Percentiles rank a stretch among this genome's conserved stretches.
Evolutionary conservation across 2,329 filamentous ascomycete species (phyloP).

Genomic region (Fusarium sp.): DNA sequence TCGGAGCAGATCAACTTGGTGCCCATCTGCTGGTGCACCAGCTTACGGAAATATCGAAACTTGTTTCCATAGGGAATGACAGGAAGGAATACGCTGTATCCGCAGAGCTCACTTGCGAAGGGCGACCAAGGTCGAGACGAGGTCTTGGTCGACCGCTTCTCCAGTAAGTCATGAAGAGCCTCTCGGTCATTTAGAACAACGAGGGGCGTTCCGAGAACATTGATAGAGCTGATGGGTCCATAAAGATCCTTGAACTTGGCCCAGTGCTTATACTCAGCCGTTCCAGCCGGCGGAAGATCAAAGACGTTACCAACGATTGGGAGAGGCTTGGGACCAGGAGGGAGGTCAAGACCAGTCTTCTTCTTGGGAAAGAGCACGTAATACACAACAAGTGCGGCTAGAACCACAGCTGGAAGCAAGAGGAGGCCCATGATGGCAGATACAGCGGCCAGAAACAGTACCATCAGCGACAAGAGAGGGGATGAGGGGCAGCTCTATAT

Average conservation of each 20-base stretch:
- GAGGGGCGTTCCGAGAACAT: slow-evolving; percentile 51
- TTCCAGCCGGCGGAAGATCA: slow-evolving; percentile 54
- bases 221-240: slow-evolving; percentile 52
- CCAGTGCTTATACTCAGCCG: slow-evolving; percentile 53
- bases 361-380: slow-evolving; percentile 8
- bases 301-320: slow-evolving; percentile 60
- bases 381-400: slow-evolving; percentile 17
- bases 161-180: slow-evolving; percentile 50
- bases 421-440: slow-evolving; percentile 11
- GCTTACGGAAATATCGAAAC: slow-evolving; percentile 40
- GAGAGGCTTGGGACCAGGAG: slow-evolving; percentile 59
- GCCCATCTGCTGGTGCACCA: slow-evolving; percentile 45
- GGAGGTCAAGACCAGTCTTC: slow-evolving; percentile 35
- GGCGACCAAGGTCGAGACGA: slow-evolving; percentile 43
- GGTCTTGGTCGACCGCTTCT: slow-evolving; percentile 46
- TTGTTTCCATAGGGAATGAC: slow-evolving; percentile 27
- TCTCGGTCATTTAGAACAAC: slow-evolving; percentile 52
- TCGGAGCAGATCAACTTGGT: slow-evolving; percentile 29
- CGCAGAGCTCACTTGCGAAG: slow-evolving; percentile 39
- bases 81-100: slow-evolving; percentile 27
- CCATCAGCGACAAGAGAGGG: background rate
- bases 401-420: slow-evolving; percentile 14
- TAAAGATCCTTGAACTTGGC: slow-evolving; percentile 51
- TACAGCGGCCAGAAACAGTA: background rate
- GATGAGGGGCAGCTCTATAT: slow-evolving; percentile 11